phyloP scores from a whole-genome alignment of 2,329 filamentous ascomycete genomes.

The Beauveria sp. region DNA sequence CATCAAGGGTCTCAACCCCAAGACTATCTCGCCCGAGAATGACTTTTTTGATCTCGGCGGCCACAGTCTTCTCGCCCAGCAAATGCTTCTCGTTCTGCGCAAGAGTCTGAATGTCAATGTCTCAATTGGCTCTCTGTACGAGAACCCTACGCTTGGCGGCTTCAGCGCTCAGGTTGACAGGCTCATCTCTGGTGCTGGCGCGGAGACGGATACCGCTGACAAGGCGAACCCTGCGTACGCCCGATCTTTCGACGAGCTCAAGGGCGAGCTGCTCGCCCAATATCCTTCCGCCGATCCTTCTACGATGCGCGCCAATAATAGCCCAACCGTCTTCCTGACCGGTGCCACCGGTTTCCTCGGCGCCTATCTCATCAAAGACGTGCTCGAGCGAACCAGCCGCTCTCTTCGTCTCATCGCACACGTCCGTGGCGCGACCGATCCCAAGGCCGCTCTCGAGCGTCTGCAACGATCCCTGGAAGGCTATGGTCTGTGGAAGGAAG shows the following conservation, averaged over 20 bases:
- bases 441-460: conserved; percentile 53
- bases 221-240: too few species aligned
- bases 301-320: conserved; percentile 12
- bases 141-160: conserved; percentile 20
- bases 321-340: conserved; percentile 66
- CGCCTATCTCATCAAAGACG: conserved; percentile 67
- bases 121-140: conserved; percentile 25
- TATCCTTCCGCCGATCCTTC: too few species aligned
- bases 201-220: too few species aligned
- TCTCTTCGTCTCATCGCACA: conserved; percentile 53
- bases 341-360: conserved; percentile 77
- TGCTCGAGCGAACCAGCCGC: conserved; percentile 43
- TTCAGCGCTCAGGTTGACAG: conserved; percentile 25
- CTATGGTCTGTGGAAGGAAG: conserved; percentile 17
- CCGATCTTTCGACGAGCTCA: conserved; percentile 41
- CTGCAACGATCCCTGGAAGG: conserved; percentile 78
- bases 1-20: conserved; percentile 58
- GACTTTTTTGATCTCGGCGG: conserved; percentile 34
- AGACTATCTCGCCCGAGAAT: conserved; percentile 32
- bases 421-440: conserved; percentile 58
- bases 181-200: conserved; percentile 7
- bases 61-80: conserved; percentile 52
- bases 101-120: conserved; percentile 24
- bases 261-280: too few species aligned
- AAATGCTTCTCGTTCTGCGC: conserved; percentile 58